Conservation (phyloP, 352 stramenopile species). For the Aphanomyces cochlioides region DNA sequence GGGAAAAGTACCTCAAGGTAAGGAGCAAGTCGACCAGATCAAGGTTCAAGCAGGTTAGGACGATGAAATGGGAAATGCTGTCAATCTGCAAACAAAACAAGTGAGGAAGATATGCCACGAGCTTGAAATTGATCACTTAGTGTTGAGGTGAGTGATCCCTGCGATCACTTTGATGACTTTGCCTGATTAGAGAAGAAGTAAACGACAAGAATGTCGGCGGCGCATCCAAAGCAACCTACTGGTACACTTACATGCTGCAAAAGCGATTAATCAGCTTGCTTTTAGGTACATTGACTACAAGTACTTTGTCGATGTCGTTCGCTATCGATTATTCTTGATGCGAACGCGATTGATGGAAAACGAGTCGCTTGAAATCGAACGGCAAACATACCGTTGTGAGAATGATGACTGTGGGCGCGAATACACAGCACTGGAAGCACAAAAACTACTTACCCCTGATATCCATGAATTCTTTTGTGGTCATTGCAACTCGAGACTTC, state of each 20-base stretch:
- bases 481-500: conserved; percentile 78
- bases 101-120: conserved; percentile 88
- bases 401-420: conserved; percentile 79
- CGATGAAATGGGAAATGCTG: conserved; percentile 82
- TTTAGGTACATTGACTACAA: conserved; percentile 88
- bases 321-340: conserved; percentile 86
- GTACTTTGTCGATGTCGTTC: conserved; percentile 87
- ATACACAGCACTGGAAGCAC: conserved; percentile 81
- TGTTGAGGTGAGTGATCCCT: conserved; percentile 64
- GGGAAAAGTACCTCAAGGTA: conserved; percentile 87
- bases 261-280: not conserved
- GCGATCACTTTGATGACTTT: conserved; percentile 6
- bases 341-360: conserved; percentile 81
- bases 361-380: conserved; percentile 83
- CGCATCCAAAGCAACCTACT: conserved; percentile 86
- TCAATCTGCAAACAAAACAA: conserved; percentile 86
- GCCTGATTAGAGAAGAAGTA: conserved; percentile 58
- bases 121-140: conserved; percentile 77
- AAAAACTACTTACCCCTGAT: conserved; percentile 74
- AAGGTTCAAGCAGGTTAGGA: conserved; percentile 40
- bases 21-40: not conserved
- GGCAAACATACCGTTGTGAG: conserved; percentile 83
- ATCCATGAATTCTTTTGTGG: conserved; percentile 83
- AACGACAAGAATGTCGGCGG: conserved; percentile 82
- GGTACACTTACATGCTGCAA: conserved; percentile 34